Evolutionary conservation across 78 protist genomes (phyloP), one percentile per base, ranked within the genome.

Genomic region (Tieghemostelium lacteum): DNA sequence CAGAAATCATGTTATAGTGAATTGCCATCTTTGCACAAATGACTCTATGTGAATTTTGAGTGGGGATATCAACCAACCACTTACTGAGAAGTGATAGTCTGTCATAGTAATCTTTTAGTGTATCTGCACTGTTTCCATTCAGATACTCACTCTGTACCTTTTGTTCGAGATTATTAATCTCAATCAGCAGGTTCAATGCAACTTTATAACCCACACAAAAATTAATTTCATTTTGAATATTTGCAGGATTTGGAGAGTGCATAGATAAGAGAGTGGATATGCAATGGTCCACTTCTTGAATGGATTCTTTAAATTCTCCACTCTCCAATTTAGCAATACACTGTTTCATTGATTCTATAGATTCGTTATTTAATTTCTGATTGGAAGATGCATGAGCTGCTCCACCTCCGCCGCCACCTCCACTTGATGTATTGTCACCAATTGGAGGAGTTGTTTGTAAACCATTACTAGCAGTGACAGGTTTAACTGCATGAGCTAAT

Each of bases 1-100:
- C 50, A 3, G 75, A 42, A 36, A 37, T 45, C 39, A 87, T 26
- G 50, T 87, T 87, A 49, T 73, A 75, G 14, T 65, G 17, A 24
- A 74, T 65, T 7, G 93, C 93, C 93, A 87, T 87, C 34, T 61
- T 67, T 2, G 93, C 76, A 60, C 85, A 87, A 24, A 87, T 71
- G 3, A 73, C 14, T 54, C 80, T 39, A 76, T 87, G 93, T 36
- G 64, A 45, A 1, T 7, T 24, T 69, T 87, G 93, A 77, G 74
- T 49, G 26, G 93, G 93, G 19, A 87, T 66, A 34, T 74, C 93
- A 29, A 76, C 93, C 34, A 87, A 29, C 14, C 73, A 69, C 20
- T 71, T 55, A 5, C 86, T 69, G 4, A 74, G 69, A 31, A 87
- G 26, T 5, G 80, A 55, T 19, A 52, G 14, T 33, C 29, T 74